Base-by-base conservation (phyloP, 352 stramenopile species). In the Phytophthora pisi region DNA sequence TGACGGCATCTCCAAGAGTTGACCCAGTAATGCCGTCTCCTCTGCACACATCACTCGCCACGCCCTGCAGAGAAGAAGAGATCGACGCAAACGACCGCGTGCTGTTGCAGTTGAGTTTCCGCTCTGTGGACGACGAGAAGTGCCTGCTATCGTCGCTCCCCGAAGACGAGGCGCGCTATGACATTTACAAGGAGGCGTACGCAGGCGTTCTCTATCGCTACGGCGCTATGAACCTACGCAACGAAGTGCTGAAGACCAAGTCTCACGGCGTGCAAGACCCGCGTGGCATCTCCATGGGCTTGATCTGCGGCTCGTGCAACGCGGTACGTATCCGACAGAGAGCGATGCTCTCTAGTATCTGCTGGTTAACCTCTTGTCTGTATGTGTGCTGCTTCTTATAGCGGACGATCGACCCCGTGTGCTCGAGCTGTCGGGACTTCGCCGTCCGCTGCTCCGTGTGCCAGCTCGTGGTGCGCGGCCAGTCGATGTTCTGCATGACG, bases 401-500 rank as follows among this genome's bases (percentile, higher is more conserved):
- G 85, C 72, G 66, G 57, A 87, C 81, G 1, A 78, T 75, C 36
- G 75, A 81, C 23, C 66, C 82, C 0, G 82, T 91, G 57, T 96
- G 88, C 55, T 58, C 70, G 0, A 75, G 64, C 30, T 96, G 88
- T 38, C 79, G 78, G 2, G 84, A 93, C 34, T 95, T 96, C 60
- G 80, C 85, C 20, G 61, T 94, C 63, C 84, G 87, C 45, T 96
- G 88, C 65, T 92, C 86, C 0, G 66, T 96, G 43, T 96, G 88
- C 47, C 84, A 95, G 54, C 80, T 96, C 26, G 84, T 90, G 10
- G 85, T 96, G 43, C 82, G 88, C 28, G 88, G 88, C 1, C 84
- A 96, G 61, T 93, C 84, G 18, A 93, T 94, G 85, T 95, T 90
- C 58, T 96, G 88, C 61, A 89, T 95, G 72, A 90, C 80, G 0